These are phyloP conservation scores for Gamarada debralockiae DNA, from an alignment of 495 filamentous ascomycete species.

Conservation along the genomic window DNA sequence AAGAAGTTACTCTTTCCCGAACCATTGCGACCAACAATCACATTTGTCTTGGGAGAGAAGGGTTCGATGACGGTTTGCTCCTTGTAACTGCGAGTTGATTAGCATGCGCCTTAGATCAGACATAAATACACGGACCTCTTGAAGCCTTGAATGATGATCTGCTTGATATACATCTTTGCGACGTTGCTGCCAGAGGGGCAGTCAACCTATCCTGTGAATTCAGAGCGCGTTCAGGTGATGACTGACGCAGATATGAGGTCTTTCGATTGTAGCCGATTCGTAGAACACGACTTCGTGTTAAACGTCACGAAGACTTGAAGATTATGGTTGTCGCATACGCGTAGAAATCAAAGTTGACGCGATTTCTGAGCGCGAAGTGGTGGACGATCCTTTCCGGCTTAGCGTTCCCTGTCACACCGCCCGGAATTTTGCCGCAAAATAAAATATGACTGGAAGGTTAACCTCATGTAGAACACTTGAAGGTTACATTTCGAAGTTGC, in stretches of 20 bases:
- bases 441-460: no score
- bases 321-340: constrained; percentile 10
- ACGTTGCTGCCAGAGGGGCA: constrained; percentile 7
- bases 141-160: constrained; percentile 99
- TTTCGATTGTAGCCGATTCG: neutral
- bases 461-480: no score
- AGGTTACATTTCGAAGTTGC: neutral
- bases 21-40: constrained; percentile 98
- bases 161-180: constrained; percentile 88
- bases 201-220: neutral
- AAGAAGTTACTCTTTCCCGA: constrained; percentile 99
- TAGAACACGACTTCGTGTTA: neutral
- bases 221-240: neutral
- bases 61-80: constrained; percentile 98
- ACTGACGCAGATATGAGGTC: neutral
- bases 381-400: neutral
- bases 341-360: constrained; percentile 4
- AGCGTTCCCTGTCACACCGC: constrained; percentile 1
- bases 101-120: neutral
- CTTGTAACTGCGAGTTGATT: constrained; percentile 72
- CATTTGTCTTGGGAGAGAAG: constrained; percentile 96
- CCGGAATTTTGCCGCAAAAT: constrained; percentile 2
- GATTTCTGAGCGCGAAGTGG: neutral
- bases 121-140: constrained; percentile 68
- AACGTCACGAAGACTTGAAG: neutral